A percentile compares a stretch with the other conserved stretches of the same genome.
Conservation (phyloP, 2,329 filamentous ascomycete species). For the Macroventuria anomochaeta region DNA sequence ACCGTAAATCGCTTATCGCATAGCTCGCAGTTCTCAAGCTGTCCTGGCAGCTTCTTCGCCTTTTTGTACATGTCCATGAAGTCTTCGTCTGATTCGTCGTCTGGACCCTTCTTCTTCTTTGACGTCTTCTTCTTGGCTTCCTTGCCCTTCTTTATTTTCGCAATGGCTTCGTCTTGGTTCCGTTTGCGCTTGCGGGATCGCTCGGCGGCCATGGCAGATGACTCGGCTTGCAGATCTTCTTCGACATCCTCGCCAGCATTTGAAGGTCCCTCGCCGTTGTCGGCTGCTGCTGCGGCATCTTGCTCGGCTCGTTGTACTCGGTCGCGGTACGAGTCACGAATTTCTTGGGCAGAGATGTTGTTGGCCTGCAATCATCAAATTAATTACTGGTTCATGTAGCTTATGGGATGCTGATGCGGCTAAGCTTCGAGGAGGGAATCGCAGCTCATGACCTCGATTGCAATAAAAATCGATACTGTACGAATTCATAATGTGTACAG, state of each 20-base stretch:
- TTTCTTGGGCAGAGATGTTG: slow-evolving; percentile 73
- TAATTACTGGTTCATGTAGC: neutral
- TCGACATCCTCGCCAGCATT: slow-evolving; percentile 46
- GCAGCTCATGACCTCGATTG: neutral
- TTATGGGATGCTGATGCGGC: neutral
- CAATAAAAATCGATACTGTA: too few relatives aligned
- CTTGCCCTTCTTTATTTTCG: slow-evolving; percentile 57
- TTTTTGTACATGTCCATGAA: slow-evolving; percentile 63
- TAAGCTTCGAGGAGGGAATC: neutral
- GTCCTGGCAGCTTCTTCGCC: slow-evolving; percentile 71
- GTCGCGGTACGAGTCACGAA: slow-evolving; percentile 64
- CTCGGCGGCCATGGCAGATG: slow-evolving; percentile 52
- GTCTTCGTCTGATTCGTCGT: slow-evolving; percentile 56
- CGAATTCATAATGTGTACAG: neutral
- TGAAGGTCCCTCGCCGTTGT: slow-evolving; percentile 46
- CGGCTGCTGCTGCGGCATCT: slow-evolving; percentile 42
- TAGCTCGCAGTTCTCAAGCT: slow-evolving; percentile 85
- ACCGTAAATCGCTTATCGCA: slow-evolving; percentile 92
- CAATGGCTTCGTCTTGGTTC: slow-evolving; percentile 58
- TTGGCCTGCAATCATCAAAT: slow-evolving; percentile 62
- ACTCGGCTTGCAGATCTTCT: slow-evolving; percentile 43
- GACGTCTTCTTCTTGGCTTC: slow-evolving; percentile 54
- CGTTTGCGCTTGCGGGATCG: slow-evolving; percentile 63
- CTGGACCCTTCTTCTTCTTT: slow-evolving; percentile 51
- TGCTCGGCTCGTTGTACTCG: slow-evolving; percentile 58